A percentile compares a stretch with the other conserved stretches of the same genome.
Conservation (phyloP, 306 rosid species). For the Fragaria vesca region DNA sequence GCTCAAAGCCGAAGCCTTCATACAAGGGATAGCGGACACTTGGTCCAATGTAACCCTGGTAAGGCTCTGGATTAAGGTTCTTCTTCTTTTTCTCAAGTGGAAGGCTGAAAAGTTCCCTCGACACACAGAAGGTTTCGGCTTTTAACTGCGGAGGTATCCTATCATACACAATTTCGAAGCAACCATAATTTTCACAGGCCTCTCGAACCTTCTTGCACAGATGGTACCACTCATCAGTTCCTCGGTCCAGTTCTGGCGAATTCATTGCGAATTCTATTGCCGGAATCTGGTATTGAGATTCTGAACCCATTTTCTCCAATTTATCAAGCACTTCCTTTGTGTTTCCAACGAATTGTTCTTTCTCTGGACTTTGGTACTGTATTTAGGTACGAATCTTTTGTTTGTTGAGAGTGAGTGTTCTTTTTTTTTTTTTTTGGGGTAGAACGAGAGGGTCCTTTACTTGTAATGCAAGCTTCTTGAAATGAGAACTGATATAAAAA, state of each 20-base stretch:
- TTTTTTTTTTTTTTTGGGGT: not conserved
- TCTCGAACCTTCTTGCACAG: slow-evolving; percentile 46
- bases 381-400: not conserved
- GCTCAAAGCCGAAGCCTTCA: slow-evolving; percentile 5
- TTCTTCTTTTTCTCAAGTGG: slow-evolving; percentile 6
- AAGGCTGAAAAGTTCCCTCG: slow-evolving; percentile 3
- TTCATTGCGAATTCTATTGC: not conserved
- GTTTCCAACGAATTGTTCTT: not conserved
- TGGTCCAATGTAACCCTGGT: not conserved
- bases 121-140: slow-evolving; percentile 7
- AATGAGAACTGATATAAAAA: no score
- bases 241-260: slow-evolving; percentile 19
- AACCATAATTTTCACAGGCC: slow-evolving; percentile 40
- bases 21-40: not conserved
- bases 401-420: not conserved
- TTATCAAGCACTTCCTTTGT: not conserved
- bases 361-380: not conserved
- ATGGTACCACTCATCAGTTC: slow-evolving; percentile 25
- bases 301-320: slow-evolving; percentile 5
- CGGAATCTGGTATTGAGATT: not conserved
- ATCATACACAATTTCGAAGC: not conserved
- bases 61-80: not conserved
- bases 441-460: no score
- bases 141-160: slow-evolving; percentile 1
- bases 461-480: no score